Evolutionary conservation across 2,329 filamentous ascomycete genomes (phyloP).

Genomic region (Leptographium procerum): DNA sequence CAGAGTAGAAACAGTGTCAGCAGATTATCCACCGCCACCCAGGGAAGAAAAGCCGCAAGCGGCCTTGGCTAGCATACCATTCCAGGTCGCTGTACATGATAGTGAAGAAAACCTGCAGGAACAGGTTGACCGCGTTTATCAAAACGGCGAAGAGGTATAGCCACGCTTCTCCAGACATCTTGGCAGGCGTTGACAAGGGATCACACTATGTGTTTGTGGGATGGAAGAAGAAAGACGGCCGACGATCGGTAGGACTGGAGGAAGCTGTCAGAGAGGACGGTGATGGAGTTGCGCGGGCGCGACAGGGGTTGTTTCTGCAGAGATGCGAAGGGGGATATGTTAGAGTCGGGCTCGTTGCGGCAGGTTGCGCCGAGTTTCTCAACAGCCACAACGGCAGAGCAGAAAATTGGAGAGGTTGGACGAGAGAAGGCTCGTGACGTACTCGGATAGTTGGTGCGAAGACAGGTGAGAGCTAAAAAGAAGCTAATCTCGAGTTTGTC

Average conservation of each 20-base stretch:
- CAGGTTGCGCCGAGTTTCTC: background rate
- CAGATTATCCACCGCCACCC: background rate
- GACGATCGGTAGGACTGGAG: background rate
- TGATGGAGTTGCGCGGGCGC: background rate
- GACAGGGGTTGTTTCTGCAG: background rate
- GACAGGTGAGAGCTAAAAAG: background rate
- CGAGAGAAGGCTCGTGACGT: background rate
- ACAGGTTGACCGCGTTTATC: slow-evolving; percentile 99
- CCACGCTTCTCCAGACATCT: slow-evolving; percentile 97
- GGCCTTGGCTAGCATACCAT: slow-evolving; percentile 55
- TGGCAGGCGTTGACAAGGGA: slow-evolving; percentile 14
- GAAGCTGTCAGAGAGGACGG: background rate
- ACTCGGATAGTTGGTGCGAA: background rate
- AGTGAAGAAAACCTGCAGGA: slow-evolving; percentile 99
- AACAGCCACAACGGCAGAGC: background rate
- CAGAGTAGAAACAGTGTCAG: background rate
- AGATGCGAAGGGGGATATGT: background rate
- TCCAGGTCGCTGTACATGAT: slow-evolving; percentile 99
- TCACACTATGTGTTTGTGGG: background rate
- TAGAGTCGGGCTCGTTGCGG: background rate
- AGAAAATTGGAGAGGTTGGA: background rate
- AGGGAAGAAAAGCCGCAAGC: background rate
- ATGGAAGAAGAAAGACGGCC: background rate
- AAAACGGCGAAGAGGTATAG: slow-evolving; percentile 94
- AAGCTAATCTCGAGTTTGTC: background rate